Base-by-base conservation (phyloP, 768 basidiomycete species). In the Clitopilus passeckerianus region DNA sequence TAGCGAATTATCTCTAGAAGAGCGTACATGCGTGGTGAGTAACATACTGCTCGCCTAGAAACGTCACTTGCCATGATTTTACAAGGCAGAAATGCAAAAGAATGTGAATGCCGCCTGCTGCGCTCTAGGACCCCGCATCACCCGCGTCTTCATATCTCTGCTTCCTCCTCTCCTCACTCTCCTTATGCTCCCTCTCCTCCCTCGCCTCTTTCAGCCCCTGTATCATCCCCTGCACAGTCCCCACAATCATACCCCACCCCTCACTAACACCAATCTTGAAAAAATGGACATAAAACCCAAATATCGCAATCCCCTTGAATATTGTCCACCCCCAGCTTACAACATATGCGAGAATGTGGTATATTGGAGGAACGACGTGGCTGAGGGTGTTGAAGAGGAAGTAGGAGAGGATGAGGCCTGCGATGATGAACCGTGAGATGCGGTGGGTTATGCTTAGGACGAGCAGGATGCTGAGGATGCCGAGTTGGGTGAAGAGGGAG, bases 211-310 rank as follows among this genome's bases (percentile, higher is more conserved):
- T 41, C 10, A 41, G n/a, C n/a, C 37, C 37, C 37, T 41, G 14
- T n/a, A 41, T 41, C 14, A 12, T 12, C n/a, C 37, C 37, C n/a
- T n/a, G 14, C 37, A 41, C 37, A 15, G 37, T 41, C 14, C 37
- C 37, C 12, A 41, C 37, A 41, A 41, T 4, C 37, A 41, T 41
- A 50, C 46, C 12, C 46, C 46, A 50, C 5, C 16, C 22, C 46
- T 50, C 46, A 37, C 56, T 43, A 23, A 57, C 18, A 7, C 67
- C 74, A 1, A 70, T 57, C 44, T 68, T 58, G 62, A 75, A 71
- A 63, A 71, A 76, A 54, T 73, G 65, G 37, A 71, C 57, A 57
- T 76, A 75, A 57, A 76, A 76, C 1, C 74, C 74, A 53, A 74
- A 62, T 71, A 65, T 63, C 6, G 72, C 74, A 35, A 74, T 62